Percentiles rank a stretch among this genome's conserved stretches.
phyloP scores from a whole-genome alignment of 495 filamentous ascomycete species.

The Letharia lupina region DNA sequence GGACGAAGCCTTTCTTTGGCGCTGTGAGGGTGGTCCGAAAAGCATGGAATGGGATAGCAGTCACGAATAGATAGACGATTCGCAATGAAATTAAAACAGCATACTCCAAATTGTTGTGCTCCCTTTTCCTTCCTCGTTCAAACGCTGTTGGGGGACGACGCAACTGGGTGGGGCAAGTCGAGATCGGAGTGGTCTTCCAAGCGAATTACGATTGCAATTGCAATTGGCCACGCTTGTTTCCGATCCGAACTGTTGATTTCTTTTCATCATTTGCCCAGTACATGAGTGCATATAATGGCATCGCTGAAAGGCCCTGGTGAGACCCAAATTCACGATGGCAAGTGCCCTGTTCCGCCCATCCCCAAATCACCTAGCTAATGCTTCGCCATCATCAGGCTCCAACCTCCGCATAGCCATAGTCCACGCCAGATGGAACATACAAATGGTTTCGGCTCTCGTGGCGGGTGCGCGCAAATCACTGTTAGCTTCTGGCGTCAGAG shows the following conservation, averaged over 20 bases:
- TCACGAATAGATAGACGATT: conserved; percentile 5
- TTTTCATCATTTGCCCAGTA: background rate
- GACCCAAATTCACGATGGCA: conserved; percentile 43
- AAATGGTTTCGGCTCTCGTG: conserved; percentile 69
- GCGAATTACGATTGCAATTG: too few species aligned
- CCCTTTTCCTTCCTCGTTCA: background rate
- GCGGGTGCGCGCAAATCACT: conserved; percentile 59
- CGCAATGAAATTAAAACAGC: conserved; percentile 4
- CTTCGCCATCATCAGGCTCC: conserved; percentile 47
- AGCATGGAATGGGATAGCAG: conserved; percentile 3
- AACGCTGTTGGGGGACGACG: background rate
- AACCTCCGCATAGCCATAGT: conserved; percentile 85
- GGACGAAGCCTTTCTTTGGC: background rate
- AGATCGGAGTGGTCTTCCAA: too few species aligned
- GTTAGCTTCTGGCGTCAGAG: conserved; percentile 63
- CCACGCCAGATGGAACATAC: conserved; percentile 89
- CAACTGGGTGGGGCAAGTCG: too few species aligned
- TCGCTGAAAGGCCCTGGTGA: conserved; percentile 54
- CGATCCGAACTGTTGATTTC: background rate
- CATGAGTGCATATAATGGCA: conserved; percentile 18
- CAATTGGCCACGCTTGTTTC: too few species aligned
- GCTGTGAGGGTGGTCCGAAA: background rate
- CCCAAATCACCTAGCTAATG: conserved; percentile 2
- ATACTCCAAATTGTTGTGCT: background rate
- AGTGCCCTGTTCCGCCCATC: background rate